Percentiles rank a stretch among this genome's conserved stretches.
These are phyloP conservation scores for Trypanosoma platydactyli DNA, from an alignment of 208 protist species.

Conservation along the genomic window DNA sequence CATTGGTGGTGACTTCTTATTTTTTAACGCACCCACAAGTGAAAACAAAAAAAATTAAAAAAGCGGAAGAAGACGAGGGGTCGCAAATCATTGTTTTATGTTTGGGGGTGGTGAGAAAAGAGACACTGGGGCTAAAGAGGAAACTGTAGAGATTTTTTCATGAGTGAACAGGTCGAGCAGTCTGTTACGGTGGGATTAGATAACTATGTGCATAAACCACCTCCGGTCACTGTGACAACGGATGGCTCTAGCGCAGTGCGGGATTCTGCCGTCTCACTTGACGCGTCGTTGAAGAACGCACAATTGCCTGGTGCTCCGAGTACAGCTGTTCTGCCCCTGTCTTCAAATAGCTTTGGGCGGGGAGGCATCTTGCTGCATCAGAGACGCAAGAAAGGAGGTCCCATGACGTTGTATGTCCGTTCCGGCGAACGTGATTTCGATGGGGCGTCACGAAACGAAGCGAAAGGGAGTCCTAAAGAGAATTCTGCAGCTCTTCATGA, in stretches of 20 bases:
- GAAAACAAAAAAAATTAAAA: neutral
- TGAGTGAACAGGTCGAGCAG: constrained; percentile 8
- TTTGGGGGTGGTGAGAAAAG: no score
- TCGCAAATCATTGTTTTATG: no score
- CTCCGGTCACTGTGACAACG: neutral
- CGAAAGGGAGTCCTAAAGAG: neutral
- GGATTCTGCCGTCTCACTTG: neutral
- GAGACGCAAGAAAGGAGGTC: constrained; percentile 26
- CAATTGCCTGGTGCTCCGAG: neutral
- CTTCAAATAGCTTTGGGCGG: neutral
- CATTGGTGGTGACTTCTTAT: neutral
- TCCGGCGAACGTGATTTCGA: neutral
- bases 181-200: constrained; percentile 15
- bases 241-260: neutral
- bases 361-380: constrained; percentile 8
- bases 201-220: neutral
- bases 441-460: constrained; percentile 3
- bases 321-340: constrained; percentile 12
- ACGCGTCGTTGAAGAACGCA: neutral
- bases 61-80: no score
- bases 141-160: neutral
- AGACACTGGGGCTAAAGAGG: neutral
- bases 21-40: neutral
- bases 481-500: neutral
- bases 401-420: constrained; percentile 41